Conservation (phyloP, 2,329 filamentous ascomycete species). For the Talaromyces rugulosus region DNA sequence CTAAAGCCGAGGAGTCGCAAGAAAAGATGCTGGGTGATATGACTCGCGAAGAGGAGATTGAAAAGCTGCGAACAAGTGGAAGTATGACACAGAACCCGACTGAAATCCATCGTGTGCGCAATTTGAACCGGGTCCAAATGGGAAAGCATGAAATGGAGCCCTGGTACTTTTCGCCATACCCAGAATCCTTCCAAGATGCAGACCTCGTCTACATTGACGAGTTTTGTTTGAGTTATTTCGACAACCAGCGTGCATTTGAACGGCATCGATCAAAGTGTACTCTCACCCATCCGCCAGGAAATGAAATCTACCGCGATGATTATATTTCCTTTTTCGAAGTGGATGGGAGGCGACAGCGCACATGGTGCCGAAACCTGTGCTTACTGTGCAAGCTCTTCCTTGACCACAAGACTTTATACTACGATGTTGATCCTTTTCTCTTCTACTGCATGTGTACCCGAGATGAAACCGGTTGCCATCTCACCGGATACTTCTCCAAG, state of each 20-base stretch:
- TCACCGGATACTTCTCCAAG: constrained; percentile 98
- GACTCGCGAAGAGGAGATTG: constrained; percentile 82
- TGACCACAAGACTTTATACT: constrained; percentile 97
- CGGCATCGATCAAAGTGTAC: constrained; percentile 88
- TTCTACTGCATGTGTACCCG: constrained; percentile 98
- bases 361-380: constrained; percentile 98
- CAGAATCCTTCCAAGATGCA: constrained; percentile 78
- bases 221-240: constrained; percentile 91
- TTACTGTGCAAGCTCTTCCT: constrained; percentile 93
- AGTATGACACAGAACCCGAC: constrained; percentile 99
- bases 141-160: constrained; percentile 87
- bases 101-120: constrained; percentile 92
- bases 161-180: constrained; percentile 99
- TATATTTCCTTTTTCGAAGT: constrained; percentile 96
- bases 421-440: constrained; percentile 93
- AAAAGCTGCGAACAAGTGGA: constrained; percentile 87
- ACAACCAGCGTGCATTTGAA: constrained; percentile 73
- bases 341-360: constrained; percentile 90
- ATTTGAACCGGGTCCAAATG: constrained; percentile 91
- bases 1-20: constrained; percentile 33
- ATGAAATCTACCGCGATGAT: constrained; percentile 92
- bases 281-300: constrained; percentile 86
- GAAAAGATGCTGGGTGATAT: constrained; percentile 41
- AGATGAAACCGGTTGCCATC: constrained; percentile 86
- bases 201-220: constrained; percentile 96